phyloP scores from a whole-genome alignment of 805 yeast genomes.

The Nakazawaea laoshanensis region DNA sequence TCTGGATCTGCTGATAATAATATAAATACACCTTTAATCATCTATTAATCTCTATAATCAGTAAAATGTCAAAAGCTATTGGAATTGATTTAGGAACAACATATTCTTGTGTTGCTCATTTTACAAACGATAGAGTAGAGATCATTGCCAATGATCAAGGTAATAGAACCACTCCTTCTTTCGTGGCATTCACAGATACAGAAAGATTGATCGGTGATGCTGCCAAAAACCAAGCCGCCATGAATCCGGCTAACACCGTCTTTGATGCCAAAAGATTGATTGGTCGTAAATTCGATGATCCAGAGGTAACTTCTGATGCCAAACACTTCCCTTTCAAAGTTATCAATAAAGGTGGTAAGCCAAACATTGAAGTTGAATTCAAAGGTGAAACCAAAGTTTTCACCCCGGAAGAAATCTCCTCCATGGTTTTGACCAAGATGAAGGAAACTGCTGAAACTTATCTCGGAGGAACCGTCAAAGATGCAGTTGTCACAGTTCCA shows the following conservation, averaged over 20 bases:
- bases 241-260: constrained; percentile 86
- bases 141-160: constrained; percentile 98
- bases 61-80: constrained; percentile 39
- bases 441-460: constrained; percentile 56
- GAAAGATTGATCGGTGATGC: constrained; percentile 96
- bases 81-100: constrained; percentile 86
- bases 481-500: constrained; percentile 80
- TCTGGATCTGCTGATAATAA: too few relatives aligned
- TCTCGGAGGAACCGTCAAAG: constrained; percentile 42
- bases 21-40: too few relatives aligned
- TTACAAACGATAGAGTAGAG: constrained; percentile 86
- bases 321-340: constrained; percentile 92
- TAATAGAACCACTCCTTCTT: constrained; percentile 96
- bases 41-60: too few relatives aligned
- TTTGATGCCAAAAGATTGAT: constrained; percentile 90
- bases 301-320: constrained; percentile 74
- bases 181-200: constrained; percentile 87
- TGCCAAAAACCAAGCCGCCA: constrained; percentile 95
- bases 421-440: constrained; percentile 73
- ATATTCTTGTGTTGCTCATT: constrained; percentile 94
- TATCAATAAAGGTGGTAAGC: constrained; percentile 76
- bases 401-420: constrained; percentile 91
- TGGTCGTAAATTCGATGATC: constrained; percentile 82
- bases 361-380: constrained; percentile 83
- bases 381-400: constrained; percentile 88